Evolutionary conservation across 2,329 filamentous ascomycete genomes (phyloP).

Genomic region (Decorospora gaudefroyi): DNA sequence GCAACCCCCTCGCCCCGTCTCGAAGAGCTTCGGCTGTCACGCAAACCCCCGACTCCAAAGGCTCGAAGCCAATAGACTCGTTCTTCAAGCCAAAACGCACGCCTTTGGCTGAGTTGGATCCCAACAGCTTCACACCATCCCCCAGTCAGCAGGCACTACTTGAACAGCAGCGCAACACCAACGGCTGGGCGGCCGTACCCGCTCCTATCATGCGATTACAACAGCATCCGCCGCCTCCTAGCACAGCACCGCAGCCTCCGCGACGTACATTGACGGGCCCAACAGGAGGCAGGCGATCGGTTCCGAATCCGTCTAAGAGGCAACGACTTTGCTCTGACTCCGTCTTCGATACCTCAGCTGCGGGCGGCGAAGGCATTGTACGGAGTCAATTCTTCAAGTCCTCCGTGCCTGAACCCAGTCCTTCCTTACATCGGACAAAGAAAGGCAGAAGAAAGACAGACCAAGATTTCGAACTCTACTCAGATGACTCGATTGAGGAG

Average conservation of each 20-base stretch:
- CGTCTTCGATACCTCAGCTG: constrained; percentile 34
- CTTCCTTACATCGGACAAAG: constrained; percentile 47
- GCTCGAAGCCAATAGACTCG: constrained; percentile 63
- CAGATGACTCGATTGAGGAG: constrained; percentile 55
- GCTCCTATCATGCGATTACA: constrained; percentile 50
- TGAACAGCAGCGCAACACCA: constrained; percentile 55
- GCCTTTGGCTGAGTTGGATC: constrained; percentile 69
- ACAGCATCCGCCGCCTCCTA: constrained; percentile 28
- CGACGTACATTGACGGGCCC: constrained; percentile 48
- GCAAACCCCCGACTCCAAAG: constrained; percentile 59
- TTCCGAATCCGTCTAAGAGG: constrained; percentile 52
- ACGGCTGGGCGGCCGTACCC: constrained; percentile 60
- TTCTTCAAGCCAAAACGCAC: constrained; percentile 68
- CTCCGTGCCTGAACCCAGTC: constrained; percentile 46
- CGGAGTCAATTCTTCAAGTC: constrained; percentile 54
- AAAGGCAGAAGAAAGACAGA: constrained; percentile 36
- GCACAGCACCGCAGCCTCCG: constrained; percentile 51
- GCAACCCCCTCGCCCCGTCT: constrained; percentile 49
- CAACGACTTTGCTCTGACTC: constrained; percentile 53
- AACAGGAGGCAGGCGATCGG: constrained; percentile 48
- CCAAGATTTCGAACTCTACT: constrained; percentile 53
- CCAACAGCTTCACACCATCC: constrained; percentile 68
- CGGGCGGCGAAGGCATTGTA: constrained; percentile 36
- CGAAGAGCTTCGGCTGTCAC: constrained; percentile 20
- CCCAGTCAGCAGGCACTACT: constrained; percentile 66